phyloP scores from a whole-genome alignment of 2,329 filamentous ascomycete genomes.

The Paraphaeosphaeria sporulosa region DNA sequence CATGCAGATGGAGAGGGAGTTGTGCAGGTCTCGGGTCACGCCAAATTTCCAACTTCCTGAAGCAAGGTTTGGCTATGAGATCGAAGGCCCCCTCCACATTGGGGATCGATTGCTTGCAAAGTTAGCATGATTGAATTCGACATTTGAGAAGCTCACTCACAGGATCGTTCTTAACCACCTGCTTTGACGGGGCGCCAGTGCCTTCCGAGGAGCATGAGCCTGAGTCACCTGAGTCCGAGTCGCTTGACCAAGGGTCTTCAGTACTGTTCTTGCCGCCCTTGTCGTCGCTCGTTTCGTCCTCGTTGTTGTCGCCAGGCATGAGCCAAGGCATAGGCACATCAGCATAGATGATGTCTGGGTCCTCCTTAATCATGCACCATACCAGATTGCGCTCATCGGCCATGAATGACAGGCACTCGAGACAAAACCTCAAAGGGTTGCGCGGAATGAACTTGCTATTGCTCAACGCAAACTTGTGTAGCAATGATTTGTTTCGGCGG shows the following conservation, averaged over 20 bases:
- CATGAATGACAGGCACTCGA: conserved; percentile 17
- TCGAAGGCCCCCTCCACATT: neutral
- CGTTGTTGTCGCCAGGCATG: neutral
- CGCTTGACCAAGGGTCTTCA: neutral
- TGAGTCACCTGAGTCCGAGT: neutral
- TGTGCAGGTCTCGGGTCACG: neutral
- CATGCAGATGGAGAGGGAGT: neutral
- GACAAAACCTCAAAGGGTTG: conserved; percentile 12
- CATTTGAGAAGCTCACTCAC: neutral
- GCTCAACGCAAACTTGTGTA: neutral
- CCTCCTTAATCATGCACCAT: conserved; percentile 13
- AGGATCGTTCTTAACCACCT: neutral
- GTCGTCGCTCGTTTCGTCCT: neutral
- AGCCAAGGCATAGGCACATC: neutral
- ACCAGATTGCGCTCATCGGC: conserved; percentile 14
- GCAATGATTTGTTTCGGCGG: conserved; percentile 13
- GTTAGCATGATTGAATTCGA: neutral
- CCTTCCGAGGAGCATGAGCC: neutral
- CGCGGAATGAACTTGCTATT: conserved; percentile 1
- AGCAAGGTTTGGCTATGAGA: neutral
- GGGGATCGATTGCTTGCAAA: neutral
- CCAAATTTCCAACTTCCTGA: neutral
- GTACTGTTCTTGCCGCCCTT: neutral
- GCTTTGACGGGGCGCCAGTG: neutral
- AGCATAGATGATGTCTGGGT: neutral